Conservation (phyloP, 352 stramenopile genomes). For the Plasmopara viticola region DNA sequence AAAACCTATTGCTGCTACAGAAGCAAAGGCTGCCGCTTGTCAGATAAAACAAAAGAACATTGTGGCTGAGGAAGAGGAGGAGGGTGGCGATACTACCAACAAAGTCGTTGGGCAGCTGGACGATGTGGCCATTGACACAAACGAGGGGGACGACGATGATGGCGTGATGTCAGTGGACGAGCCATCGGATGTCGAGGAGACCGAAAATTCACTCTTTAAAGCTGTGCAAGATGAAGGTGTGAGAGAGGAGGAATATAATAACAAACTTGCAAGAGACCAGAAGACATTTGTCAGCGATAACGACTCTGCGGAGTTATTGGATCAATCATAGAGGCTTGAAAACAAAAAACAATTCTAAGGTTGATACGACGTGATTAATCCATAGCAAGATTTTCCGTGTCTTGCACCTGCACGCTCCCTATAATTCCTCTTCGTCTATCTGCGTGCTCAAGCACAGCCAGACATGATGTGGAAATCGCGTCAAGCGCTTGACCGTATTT, state of each 20-base stretch:
- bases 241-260: constrained; percentile 7
- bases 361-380: constrained; percentile 22
- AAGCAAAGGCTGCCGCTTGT: constrained; percentile 37
- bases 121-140: constrained; percentile 15
- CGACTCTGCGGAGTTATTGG: too few relatives aligned
- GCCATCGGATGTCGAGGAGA: constrained; percentile 18
- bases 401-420: constrained; percentile 38
- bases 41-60: constrained; percentile 23
- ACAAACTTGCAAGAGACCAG: not conserved
- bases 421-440: constrained; percentile 44
- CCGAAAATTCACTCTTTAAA: constrained; percentile 1
- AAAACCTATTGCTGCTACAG: constrained; percentile 21
- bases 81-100: constrained; percentile 25
- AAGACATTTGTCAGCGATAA: too few relatives aligned
- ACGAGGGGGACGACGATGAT: constrained; percentile 32
- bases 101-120: constrained; percentile 27
- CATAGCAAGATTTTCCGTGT: constrained; percentile 42
- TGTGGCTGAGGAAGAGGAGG: constrained; percentile 15
- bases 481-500: constrained; percentile 67
- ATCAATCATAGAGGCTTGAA: too few relatives aligned
- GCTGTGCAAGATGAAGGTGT: constrained; percentile 8
- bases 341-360: not conserved
- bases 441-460: constrained; percentile 54
- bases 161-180: constrained; percentile 39
- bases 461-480: constrained; percentile 47